Percentiles rank a stretch among this genome's conserved stretches.
phyloP scores from a whole-genome alignment of 257 asterid species.

The Fraxinus excelsior region DNA sequence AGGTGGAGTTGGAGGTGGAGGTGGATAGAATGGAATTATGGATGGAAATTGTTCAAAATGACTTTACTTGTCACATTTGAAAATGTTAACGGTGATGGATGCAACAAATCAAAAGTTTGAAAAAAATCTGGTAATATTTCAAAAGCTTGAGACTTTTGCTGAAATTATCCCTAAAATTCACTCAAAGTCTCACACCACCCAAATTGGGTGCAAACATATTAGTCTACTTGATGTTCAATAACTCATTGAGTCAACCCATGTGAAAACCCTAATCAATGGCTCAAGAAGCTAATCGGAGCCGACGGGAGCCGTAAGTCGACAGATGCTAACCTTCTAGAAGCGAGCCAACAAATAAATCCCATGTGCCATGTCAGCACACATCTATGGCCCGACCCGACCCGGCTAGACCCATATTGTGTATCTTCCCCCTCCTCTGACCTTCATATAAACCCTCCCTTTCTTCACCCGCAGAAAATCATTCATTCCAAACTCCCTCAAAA shows the following conservation, averaged over 20 bases:
- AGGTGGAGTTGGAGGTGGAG: too few species aligned
- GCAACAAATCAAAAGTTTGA: too few species aligned
- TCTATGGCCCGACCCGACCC: neutral
- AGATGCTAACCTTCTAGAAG: conserved; percentile 31
- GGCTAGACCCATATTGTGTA: neutral
- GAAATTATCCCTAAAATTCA: too few species aligned
- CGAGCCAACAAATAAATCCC: neutral
- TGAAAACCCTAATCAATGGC: neutral
- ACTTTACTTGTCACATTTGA: too few species aligned
- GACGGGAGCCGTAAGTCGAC: neutral
- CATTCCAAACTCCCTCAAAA: neutral
- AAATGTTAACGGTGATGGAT: too few species aligned
- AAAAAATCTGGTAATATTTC: too few species aligned
- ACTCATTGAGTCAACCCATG: neutral
- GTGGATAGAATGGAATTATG: too few species aligned
- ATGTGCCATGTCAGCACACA: conserved; percentile 28
- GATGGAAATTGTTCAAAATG: too few species aligned
- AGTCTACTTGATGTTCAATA: neutral
- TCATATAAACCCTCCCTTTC: conserved; percentile 23
- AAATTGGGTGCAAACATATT: too few species aligned
- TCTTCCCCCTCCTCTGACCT: neutral
- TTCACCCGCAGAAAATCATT: neutral
- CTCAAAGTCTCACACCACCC: too few species aligned
- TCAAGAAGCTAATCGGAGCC: neutral
- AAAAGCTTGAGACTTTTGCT: too few species aligned